These are phyloP conservation scores for Apophysomyces sp. DNA, from an alignment of 371 early-diverging fungal genomes.

Conservation along the genomic window DNA sequence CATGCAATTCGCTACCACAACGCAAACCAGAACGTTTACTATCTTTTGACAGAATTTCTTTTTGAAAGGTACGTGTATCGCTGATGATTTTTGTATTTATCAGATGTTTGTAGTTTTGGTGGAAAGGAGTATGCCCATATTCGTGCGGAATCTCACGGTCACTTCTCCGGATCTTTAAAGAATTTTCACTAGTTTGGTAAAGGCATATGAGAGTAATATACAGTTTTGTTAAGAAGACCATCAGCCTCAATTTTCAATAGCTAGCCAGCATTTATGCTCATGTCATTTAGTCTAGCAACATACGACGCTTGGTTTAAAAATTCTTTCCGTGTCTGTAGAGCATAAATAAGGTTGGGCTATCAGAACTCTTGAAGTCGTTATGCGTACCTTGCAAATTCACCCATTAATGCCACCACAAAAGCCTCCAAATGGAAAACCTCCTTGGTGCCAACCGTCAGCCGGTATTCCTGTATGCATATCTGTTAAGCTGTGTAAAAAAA, in stretches of 20 bases:
- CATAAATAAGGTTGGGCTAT: not conserved
- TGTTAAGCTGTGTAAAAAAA: not conserved
- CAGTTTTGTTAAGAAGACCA: not conserved
- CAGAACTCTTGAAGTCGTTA: not conserved
- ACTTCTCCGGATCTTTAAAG: conserved; percentile 27
- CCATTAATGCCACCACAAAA: conserved; percentile 90
- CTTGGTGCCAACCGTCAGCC: conserved; percentile 87
- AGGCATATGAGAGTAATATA: not conserved
- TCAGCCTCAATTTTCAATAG: not conserved
- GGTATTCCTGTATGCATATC: conserved; percentile 87
- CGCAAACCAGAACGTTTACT: conserved; percentile 63
- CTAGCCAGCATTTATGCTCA: not conserved
- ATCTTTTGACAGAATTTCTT: conserved; percentile 32
- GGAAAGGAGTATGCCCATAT: conserved; percentile 40
- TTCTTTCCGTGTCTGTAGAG: not conserved
- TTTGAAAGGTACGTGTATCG: conserved; percentile 26
- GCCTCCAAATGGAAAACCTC: conserved; percentile 98
- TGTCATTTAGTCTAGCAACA: not conserved
- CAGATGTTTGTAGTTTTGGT: conserved; percentile 23
- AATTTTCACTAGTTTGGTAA: conserved; percentile 9
- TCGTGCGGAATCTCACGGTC: conserved; percentile 26
- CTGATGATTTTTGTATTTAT: not conserved
- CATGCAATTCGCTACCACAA: conserved; percentile 76
- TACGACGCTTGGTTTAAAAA: not conserved
- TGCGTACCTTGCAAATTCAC: not conserved